These are phyloP conservation scores for Daldinia eschscholtzii DNA, from an alignment of 2,329 filamentous ascomycete genomes.

Conservation along the genomic window DNA sequence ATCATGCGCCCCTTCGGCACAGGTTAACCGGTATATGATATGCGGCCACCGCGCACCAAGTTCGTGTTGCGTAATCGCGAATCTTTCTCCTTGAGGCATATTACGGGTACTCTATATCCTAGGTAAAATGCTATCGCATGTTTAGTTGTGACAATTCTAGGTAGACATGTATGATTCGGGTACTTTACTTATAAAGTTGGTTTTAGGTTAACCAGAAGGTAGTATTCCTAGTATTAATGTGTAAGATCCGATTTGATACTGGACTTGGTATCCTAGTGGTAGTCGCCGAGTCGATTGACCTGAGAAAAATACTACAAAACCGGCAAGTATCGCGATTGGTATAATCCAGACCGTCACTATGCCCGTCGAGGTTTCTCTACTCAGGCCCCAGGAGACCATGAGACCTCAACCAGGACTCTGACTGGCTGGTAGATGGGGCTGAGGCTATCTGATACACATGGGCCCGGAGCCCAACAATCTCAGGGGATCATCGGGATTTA, in stretches of 20 bases:
- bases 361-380: not conserved
- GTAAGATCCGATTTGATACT: not conserved
- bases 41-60: not conserved
- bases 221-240: not conserved
- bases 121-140: not conserved
- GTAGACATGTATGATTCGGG: not conserved
- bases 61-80: not conserved
- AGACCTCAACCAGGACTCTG: not conserved
- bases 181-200: not conserved
- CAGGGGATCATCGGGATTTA: not conserved
- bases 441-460: not conserved
- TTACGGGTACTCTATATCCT: not conserved
- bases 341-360: not conserved
- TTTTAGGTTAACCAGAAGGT: not conserved
- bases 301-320: not conserved
- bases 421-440: not conserved
- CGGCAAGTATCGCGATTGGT: constrained; percentile 5
- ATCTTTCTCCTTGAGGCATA: not conserved
- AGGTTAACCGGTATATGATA: not conserved
- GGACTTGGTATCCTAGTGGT: not conserved
- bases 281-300: not conserved
- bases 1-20: not conserved
- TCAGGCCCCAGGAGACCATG: not conserved
- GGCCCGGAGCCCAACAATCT: not conserved
- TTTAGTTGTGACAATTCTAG: not conserved